Evolutionary conservation across 208 protist species (phyloP).

Genomic region (Entamoeba invadens): DNA sequence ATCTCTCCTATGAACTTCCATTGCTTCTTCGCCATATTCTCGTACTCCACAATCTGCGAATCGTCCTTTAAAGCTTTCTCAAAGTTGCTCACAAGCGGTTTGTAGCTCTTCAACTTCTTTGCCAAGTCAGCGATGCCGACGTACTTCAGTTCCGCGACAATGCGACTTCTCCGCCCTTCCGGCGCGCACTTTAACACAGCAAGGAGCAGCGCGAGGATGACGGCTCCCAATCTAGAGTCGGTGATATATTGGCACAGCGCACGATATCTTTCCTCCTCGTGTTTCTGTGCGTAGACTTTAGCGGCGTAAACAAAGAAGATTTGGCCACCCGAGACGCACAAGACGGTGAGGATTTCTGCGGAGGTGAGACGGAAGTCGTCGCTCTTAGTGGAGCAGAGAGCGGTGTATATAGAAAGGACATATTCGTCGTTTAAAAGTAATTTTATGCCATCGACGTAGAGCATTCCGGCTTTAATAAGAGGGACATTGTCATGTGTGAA

Average conservation of each 20-base stretch:
- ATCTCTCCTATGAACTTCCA: not conserved
- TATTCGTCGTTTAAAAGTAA: not conserved
- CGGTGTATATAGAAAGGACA: not conserved
- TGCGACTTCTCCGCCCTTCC: not conserved
- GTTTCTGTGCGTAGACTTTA: not conserved
- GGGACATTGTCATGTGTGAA: not conserved
- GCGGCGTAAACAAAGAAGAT: not conserved
- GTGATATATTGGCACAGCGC: not conserved
- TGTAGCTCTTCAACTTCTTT: not conserved
- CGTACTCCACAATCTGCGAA: not conserved
- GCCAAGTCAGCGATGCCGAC: not conserved
- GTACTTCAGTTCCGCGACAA: not conserved
- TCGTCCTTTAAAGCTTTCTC: not conserved
- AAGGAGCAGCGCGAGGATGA: not conserved
- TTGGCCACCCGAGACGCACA: not conserved
- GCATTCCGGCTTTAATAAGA: not conserved
- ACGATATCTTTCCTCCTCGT: not conserved
- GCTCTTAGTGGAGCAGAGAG: not conserved
- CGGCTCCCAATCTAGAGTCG: not conserved
- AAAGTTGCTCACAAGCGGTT: not conserved
- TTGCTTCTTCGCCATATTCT: not conserved
- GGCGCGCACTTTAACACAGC: not conserved
- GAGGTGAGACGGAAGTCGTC: not conserved
- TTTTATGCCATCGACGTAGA: not conserved
- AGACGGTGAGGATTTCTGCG: not conserved